Conservation (phyloP, 306 rosid species). For the Vigna trinervia region DNA sequence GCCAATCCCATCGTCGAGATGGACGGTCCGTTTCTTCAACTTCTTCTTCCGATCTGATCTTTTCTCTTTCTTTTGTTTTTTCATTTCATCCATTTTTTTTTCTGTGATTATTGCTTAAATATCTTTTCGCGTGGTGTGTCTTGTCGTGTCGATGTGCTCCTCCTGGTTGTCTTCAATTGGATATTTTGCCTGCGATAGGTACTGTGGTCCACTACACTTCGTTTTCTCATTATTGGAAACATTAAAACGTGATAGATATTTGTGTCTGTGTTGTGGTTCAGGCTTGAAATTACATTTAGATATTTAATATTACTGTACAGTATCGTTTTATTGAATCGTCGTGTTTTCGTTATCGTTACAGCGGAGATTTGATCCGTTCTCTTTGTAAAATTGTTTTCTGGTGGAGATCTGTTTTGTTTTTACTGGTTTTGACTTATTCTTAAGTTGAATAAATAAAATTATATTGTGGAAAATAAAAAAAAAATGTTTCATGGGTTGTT, state of each 20-base stretch:
- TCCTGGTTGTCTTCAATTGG: not conserved
- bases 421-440: not conserved
- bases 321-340: not conserved
- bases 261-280: not conserved
- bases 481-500: not conserved
- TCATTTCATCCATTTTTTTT: not conserved
- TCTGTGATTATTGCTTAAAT: no score
- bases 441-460: not conserved
- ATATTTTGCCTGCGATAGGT: conserved; percentile 18
- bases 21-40: conserved; percentile 70
- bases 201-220: conserved; percentile 39
- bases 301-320: not conserved
- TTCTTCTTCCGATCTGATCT: conserved; percentile 26
- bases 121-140: not conserved
- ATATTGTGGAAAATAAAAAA: not conserved
- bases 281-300: not conserved
- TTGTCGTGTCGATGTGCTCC: conserved; percentile 23
- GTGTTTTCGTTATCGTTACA: not conserved
- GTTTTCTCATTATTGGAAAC: conserved; percentile 16
- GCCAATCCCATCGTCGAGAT: conserved; percentile 97
- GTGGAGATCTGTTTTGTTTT: not conserved
- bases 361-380: conserved; percentile 19
- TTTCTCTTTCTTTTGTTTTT: not conserved
- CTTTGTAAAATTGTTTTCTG: not conserved
- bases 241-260: conserved; percentile 8